Base-by-base conservation (phyloP, 225 moss, liverwort and hornwort genomes). In the Sphagnum contortum region DNA sequence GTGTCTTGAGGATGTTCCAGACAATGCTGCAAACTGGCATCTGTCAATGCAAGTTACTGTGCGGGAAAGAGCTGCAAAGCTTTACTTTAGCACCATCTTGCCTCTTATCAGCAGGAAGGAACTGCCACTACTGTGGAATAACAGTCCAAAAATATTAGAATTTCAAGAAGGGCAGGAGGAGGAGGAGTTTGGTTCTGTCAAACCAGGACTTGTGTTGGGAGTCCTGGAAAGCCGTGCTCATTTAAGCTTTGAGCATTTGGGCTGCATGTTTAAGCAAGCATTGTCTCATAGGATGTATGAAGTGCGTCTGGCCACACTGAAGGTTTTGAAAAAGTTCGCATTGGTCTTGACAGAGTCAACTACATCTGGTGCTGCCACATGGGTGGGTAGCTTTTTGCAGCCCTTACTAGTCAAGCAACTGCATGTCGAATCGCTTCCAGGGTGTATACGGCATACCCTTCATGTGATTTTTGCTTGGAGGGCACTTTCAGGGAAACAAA, bases 391-490 rank as follows among this genome's bases (percentile, higher is more conserved):
- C 57, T 84, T 79, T 68, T 75, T 99, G 75, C 87, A 83, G 69
- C 83, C 90, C 44, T 65, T 90, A 59, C 74, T 93, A 47, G 64
- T 88, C 29, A 74, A 80, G 45, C 77, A 87, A 49, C 72, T 99
- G 68, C 66, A 61, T 66, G 59, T 72, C 9, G 98, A 99, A 73
- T 81, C 74, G 2, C 89, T 93, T 72, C 86, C 93, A 50, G 91
- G 80, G 4, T 99, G 98, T 71, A 67, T 89, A 47, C 79, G 81
- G 68, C 89, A 88, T 72, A 80, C 93, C 71, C 89, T 99, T 14
- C 91, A 84, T 63, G 84, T 99, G 57, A 83, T 91, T 61, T 99
- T 78, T 61, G 83, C 82, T 49, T 99, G 98, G 91, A 84, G 84
- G 58, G 68, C 76, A 44, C 55, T 84, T 48, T 72, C 76, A 66